phyloP scores from a whole-genome alignment of 108 stramenopile genomes.

The Skeletonema costatum region DNA sequence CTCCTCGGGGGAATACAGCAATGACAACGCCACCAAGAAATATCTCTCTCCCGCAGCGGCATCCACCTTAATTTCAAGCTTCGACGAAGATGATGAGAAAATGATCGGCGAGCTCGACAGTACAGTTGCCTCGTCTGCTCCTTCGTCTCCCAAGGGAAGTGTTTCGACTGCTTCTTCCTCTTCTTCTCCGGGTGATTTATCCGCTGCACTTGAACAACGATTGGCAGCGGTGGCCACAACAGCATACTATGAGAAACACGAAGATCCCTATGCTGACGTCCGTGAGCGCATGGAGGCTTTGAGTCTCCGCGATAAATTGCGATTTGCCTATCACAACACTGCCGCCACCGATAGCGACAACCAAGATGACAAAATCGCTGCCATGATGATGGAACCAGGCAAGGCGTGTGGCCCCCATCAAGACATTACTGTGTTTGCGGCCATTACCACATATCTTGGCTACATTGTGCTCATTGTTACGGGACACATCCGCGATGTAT shows the following conservation, averaged over 20 bases:
- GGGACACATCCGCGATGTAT: conserved; percentile 94
- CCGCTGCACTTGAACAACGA: neutral
- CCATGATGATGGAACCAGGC: neutral
- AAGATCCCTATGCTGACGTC: conserved; percentile 90
- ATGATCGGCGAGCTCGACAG: conserved; percentile 9
- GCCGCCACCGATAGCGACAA: conserved; percentile 9
- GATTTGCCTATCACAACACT: conserved; percentile 34
- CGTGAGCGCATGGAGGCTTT: conserved; percentile 73
- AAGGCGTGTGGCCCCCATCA: conserved; percentile 21
- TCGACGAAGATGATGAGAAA: neutral
- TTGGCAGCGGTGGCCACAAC: neutral
- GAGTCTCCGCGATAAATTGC: conserved; percentile 47
- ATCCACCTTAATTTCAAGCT: neutral
- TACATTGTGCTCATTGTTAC: conserved; percentile 94
- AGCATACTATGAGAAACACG: conserved; percentile 1
- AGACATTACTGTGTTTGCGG: conserved; percentile 79
- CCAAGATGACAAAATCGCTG: neutral
- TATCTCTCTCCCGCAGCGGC: conserved; percentile 18
- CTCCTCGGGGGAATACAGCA: neutral
- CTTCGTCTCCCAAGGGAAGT: conserved; percentile 21
- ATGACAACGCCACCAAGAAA: neutral
- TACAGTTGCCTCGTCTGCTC: conserved; percentile 17
- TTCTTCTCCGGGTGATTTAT: neutral
- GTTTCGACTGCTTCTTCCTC: neutral
- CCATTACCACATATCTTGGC: conserved; percentile 94